A percentile compares a stretch with the other conserved stretches of the same genome.
Conservation (phyloP, 257 asterid species). For the Nicotiana attenuata region DNA sequence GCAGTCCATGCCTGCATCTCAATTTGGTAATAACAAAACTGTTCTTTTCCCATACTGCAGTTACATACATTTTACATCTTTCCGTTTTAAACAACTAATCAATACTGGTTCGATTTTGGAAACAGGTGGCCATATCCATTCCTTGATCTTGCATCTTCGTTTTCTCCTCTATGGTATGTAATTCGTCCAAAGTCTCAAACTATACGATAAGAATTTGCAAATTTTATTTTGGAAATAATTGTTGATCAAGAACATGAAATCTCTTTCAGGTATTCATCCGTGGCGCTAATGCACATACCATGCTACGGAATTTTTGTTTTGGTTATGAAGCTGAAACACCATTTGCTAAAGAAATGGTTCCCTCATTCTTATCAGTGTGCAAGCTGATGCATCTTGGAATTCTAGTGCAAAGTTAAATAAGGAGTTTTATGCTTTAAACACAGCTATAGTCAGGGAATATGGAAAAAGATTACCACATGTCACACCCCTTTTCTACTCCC, state of each 20-base stretch:
- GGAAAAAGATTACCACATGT: background rate
- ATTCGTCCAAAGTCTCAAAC: background rate
- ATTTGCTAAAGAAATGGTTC: slow-evolving; percentile 63
- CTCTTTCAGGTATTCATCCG: slow-evolving; percentile 63
- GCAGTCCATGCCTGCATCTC: slow-evolving; percentile 68
- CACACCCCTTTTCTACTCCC: no score
- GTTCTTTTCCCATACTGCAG: background rate
- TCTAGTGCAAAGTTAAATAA: background rate
- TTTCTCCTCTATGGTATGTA: slow-evolving; percentile 83
- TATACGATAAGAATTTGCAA: background rate
- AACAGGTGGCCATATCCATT: slow-evolving; percentile 99
- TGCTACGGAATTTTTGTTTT: slow-evolving; percentile 74
- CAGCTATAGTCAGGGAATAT: background rate
- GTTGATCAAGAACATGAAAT: background rate
- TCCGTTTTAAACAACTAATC: background rate
- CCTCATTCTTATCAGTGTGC: slow-evolving; percentile 57
- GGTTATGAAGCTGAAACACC: slow-evolving; percentile 69
- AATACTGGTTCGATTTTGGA: background rate
- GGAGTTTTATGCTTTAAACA: background rate
- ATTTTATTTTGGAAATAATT: background rate
- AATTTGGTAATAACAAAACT: slow-evolving; percentile 42
- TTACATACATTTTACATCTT: background rate
- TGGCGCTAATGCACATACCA: slow-evolving; percentile 84
- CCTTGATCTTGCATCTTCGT: slow-evolving; percentile 80
- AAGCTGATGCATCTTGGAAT: background rate